Percentiles rank a stretch among this genome's conserved stretches.
These are phyloP conservation scores for Globisporangium carolinianum DNA, from an alignment of 352 stramenopile species.

Conservation along the genomic window DNA sequence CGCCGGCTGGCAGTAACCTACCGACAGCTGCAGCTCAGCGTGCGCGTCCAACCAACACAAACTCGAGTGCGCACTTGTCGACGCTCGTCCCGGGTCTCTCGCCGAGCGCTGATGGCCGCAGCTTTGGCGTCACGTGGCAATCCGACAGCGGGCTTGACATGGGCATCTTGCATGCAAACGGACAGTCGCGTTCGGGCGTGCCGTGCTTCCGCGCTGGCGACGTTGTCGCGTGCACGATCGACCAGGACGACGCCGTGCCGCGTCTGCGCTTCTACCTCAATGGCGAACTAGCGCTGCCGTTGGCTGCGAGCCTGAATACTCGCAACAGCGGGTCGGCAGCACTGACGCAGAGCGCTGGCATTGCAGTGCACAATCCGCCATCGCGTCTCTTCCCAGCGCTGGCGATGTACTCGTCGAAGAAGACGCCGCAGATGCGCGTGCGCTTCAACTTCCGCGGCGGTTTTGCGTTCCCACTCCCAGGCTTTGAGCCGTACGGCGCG, in stretches of 20 bases:
- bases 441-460: slow-evolving; percentile 71
- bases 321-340: slow-evolving; percentile 3
- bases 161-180: slow-evolving; percentile 67
- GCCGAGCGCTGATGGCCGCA: slow-evolving; percentile 38
- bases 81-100: slow-evolving; percentile 55
- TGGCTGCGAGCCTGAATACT: background rate
- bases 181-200: slow-evolving; percentile 53
- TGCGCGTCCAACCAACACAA: background rate
- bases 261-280: slow-evolving; percentile 75
- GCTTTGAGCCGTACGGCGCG: slow-evolving; percentile 67
- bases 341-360: slow-evolving; percentile 10
- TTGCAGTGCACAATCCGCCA: slow-evolving; percentile 48
- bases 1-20: background rate
- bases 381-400: slow-evolving; percentile 60
- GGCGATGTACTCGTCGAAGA: slow-evolving; percentile 72
- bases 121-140: slow-evolving; percentile 71
- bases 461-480: slow-evolving; percentile 59
- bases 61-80: background rate
- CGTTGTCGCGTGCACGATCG: slow-evolving; percentile 67
- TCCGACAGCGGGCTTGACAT: slow-evolving; percentile 67
- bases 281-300: slow-evolving; percentile 53
- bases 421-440: slow-evolving; percentile 63
- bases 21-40: background rate
- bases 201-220: slow-evolving; percentile 62
- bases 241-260: slow-evolving; percentile 62